Evolutionary conservation across 768 basidiomycete species (phyloP), one percentile per base, ranked within the genome.

Genomic region (Dentipellis sp.): DNA sequence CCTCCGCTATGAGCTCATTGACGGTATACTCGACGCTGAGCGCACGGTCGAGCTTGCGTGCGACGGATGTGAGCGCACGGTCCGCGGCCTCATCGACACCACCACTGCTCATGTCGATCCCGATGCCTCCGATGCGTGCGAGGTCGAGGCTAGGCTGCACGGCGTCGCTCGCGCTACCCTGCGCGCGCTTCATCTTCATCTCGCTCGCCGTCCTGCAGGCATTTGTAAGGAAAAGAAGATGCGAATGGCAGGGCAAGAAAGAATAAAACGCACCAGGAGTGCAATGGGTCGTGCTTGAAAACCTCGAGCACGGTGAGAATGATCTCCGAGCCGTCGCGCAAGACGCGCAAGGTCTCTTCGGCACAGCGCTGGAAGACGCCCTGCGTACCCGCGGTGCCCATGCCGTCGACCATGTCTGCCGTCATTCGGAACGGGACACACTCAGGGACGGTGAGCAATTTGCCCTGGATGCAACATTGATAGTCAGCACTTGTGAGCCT

Each of bases 261-360:
- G 14, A 10, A 3, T 9, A 22, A 22, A 56, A 62, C 81, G 37
- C 50, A 92, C 94, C 95, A 98, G 34, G 83, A 86, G 63, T 97
- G 90, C 17, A 99, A 77, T 5, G 97, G 95, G 68, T 99, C 95
- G 65, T 95, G 83, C 68, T 90, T 92, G 81, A 98, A 97, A 12
- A 97, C 95, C 65, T 97, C 94, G 38, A 99, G 76, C 3, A 99
- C 88, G 0, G 94, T 97, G 79, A 94, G 82, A 65, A 99, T 86
- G 47, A 95, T 82, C 36, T 85, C 88, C 0, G 91, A 90, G 10
- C 84, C 81, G 39, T 88, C 84, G 10, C 94, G 81, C 36, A 98
- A 74, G 4, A 99, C 95, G 11, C 94, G 83, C 7, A 99, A 71
- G 0, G 94, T 97, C 69, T 98, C 91, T 70, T 99, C 94, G 1